Conservation (phyloP, 2,329 filamentous ascomycete species). For the Fusarium sp. region DNA sequence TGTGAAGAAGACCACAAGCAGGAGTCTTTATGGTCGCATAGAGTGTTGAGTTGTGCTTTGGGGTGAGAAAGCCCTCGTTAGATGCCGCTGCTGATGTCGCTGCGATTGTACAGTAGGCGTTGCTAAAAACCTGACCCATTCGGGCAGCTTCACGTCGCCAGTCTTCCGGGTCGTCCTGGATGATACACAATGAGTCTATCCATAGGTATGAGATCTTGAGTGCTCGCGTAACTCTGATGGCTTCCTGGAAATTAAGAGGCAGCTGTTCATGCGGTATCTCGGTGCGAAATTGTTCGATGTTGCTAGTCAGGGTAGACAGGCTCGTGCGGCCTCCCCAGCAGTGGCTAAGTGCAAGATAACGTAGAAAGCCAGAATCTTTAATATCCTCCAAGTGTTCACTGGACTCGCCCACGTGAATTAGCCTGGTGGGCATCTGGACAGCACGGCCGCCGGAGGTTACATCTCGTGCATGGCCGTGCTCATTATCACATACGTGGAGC, state of each 20-base stretch:
- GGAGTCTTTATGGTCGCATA: neutral
- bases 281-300: neutral
- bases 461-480: neutral
- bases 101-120: neutral
- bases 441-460: neutral
- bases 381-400: neutral
- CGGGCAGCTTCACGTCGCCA: neutral
- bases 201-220: conserved; percentile 4
- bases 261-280: neutral
- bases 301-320: neutral
- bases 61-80: neutral
- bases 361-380: neutral
- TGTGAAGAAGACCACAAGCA: neutral
- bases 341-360: conserved; percentile 4
- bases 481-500: neutral
- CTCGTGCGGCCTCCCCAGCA: conserved; percentile 6
- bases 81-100: neutral
- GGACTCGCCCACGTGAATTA: neutral
- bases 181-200: neutral
- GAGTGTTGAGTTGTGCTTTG: neutral
- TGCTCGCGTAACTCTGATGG: neutral
- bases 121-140: conserved; percentile 5
- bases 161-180: neutral
- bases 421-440: neutral
- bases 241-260: conserved; percentile 7